Percentiles rank a stretch among this genome's conserved stretches.
phyloP scores from a whole-genome alignment of 352 stramenopile genomes.

The Globisporangium polare region DNA sequence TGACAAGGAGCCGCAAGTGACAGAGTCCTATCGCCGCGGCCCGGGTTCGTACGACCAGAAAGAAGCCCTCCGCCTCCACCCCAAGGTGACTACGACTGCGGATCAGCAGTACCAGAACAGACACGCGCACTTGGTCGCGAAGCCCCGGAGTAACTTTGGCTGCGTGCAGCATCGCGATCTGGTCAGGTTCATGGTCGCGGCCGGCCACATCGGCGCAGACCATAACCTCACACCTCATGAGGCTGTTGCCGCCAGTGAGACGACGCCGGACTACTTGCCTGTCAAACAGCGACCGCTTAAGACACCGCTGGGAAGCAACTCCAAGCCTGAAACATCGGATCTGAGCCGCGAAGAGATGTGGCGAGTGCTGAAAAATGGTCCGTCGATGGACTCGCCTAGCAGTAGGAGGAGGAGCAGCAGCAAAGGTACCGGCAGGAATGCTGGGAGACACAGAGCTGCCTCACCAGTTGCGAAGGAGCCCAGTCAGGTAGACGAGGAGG shows the following conservation, averaged over 20 bases:
- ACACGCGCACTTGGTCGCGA: constrained; percentile 5
- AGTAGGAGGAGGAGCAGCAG: neutral
- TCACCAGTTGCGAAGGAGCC: neutral
- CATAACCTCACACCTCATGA: constrained; percentile 19
- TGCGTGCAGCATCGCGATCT: constrained; percentile 36
- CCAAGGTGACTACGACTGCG: neutral
- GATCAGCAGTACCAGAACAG: constrained; percentile 10
- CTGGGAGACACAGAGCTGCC: neutral
- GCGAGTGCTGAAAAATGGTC: constrained; percentile 25
- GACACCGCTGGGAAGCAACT: neutral
- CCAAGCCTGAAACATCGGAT: neutral
- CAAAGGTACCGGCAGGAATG: neutral
- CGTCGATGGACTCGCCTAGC: neutral
- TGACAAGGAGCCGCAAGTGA: constrained; percentile 1
- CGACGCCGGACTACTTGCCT: constrained; percentile 34
- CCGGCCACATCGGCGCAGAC: constrained; percentile 35
- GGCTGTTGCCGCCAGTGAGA: constrained; percentile 13
- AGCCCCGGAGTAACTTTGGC: constrained; percentile 26
- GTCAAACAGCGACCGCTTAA: constrained; percentile 30
- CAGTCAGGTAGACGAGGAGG: neutral
- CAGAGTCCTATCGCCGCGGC: constrained; percentile 34
- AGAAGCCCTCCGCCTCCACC: too few relatives aligned
- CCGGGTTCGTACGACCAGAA: constrained; percentile 24
- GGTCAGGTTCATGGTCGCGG: constrained; percentile 40
- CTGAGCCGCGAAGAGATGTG: constrained; percentile 25